Percentiles rank a stretch among this genome's conserved stretches.
These are phyloP conservation scores for Serendipita sp. DNA, from an alignment of 768 basidiomycete species.

Conservation along the genomic window DNA sequence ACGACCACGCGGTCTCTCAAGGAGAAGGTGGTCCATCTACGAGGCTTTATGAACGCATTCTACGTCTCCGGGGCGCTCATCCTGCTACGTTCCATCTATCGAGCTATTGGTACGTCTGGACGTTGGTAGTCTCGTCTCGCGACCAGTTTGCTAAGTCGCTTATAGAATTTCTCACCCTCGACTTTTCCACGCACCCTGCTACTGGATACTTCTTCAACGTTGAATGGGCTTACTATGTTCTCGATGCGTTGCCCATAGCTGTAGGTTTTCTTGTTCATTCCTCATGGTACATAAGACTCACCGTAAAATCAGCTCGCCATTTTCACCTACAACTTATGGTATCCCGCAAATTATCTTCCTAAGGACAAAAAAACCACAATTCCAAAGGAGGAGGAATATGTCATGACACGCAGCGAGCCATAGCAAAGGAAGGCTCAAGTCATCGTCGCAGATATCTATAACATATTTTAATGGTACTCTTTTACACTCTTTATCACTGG, in stretches of 20 bases:
- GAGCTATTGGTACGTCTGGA: neutral
- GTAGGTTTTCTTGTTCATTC: neutral
- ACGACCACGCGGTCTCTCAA: no score
- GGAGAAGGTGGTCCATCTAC: no score
- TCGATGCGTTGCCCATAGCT: neutral
- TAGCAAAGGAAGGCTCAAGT: neutral
- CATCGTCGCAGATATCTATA: neutral
- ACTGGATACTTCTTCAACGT: neutral
- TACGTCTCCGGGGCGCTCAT: neutral
- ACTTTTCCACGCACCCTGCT: neutral
- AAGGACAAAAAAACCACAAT: neutral
- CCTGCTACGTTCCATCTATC: neutral
- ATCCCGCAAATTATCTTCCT: neutral
- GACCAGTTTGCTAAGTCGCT: neutral
- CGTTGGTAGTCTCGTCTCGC: neutral
- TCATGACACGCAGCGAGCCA: neutral
- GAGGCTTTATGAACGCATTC: neutral
- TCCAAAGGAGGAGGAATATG: neutral
- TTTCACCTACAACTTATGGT: neutral
- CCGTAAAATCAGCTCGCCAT: neutral
- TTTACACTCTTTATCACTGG: no score
- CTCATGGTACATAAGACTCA: neutral
- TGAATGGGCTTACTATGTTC: slow-evolving; percentile 1
- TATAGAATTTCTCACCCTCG: neutral
- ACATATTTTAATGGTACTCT: no score